Evolutionary conservation across 345 rosid species (phyloP), one percentile per base, ranked within the genome.

Genomic region (Turritis glabra): DNA sequence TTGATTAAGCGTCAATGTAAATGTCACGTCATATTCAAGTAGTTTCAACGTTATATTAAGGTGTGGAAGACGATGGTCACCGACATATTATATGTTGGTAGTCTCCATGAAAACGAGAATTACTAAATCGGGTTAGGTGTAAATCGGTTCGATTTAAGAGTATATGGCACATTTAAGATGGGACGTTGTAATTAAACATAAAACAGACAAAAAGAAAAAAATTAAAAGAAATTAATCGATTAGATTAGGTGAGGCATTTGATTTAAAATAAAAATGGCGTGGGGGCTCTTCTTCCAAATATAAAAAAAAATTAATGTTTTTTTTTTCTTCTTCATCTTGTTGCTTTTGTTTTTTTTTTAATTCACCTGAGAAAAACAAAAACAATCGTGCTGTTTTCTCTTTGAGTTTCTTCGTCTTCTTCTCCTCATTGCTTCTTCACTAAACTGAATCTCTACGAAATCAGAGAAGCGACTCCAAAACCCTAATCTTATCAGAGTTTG

Each of bases 221-320:
- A 9, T n/a, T n/a, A 33, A 61, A 62, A 51, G 60, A 53, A 14
- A n/a, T n/a, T n/a, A n/a, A n/a, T n/a, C n/a, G n/a, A n/a, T n/a
- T n/a, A n/a, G n/a, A n/a, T n/a, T 72, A 62, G 62, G 76, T 62
- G 64, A 27, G 62, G 43, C 32, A 61, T 71, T 53, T 62, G 41
- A 29, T 4, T 27, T 27, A 32, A 60, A 48, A 58, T 5, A 3
- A 7, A 26, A 44, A 44, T 3, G 4, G 64, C 23, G 37, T 67
- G 29, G 57, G 66, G 35, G 33, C 8, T 30, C 33, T 11, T 47
- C 21, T 38, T 25, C 8, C 41, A 25, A 47, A 46, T 3, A 22
- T 14, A 0, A 22, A 48, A n/a, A n/a, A n/a, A n/a, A n/a, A n/a
- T n/a, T n/a, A n/a, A n/a, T n/a, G n/a, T n/a, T n/a, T n/a, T 7